A percentile compares a stretch with the other conserved stretches of the same genome.
Conservation (phyloP, 2,329 filamentous ascomycete genomes). For the Exophiala sp. region DNA sequence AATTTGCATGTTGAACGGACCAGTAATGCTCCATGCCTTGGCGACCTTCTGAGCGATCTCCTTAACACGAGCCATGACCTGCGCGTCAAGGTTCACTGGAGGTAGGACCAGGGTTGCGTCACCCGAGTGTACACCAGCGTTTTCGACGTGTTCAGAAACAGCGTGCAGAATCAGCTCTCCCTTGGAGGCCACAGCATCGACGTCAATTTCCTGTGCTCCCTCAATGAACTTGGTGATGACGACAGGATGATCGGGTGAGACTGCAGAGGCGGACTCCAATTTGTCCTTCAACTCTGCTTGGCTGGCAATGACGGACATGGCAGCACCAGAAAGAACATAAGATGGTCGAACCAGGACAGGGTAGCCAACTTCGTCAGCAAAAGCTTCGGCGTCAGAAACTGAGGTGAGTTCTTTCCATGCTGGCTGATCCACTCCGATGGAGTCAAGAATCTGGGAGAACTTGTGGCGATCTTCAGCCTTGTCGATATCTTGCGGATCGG, state of each 20-base stretch:
- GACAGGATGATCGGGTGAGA: constrained; percentile 94
- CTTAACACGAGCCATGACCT: constrained; percentile 81
- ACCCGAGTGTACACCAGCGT: constrained; percentile 96
- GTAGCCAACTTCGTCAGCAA: constrained; percentile 81
- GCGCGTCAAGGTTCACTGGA: constrained; percentile 72
- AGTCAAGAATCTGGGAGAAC: constrained; percentile 95
- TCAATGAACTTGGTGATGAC: constrained; percentile 99
- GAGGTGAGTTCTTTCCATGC: constrained; percentile 97
- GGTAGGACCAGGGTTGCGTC: constrained; percentile 94
- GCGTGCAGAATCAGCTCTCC: constrained; percentile 88
- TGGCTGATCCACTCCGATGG: constrained; percentile 93
- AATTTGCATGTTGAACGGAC: constrained; percentile 99
- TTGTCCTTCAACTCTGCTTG: constrained; percentile 90
- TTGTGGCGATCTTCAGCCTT: constrained; percentile 98
- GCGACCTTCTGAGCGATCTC: constrained; percentile 95
- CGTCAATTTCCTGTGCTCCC: constrained; percentile 92
- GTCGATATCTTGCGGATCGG: constrained; percentile 90
- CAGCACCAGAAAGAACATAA: constrained; percentile 94
- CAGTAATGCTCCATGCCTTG: constrained; percentile 94
- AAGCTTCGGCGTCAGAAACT: constrained; percentile 79
- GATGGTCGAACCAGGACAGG: constrained; percentile 91
- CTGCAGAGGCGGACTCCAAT: constrained; percentile 81
- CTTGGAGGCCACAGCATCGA: constrained; percentile 83
- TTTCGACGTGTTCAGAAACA: constrained; percentile 92
- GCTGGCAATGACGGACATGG: constrained; percentile 94